Evolutionary conservation across 306 rosid species (phyloP), one percentile per base, ranked within the genome.

Genomic region (Trifolium dubium): DNA sequence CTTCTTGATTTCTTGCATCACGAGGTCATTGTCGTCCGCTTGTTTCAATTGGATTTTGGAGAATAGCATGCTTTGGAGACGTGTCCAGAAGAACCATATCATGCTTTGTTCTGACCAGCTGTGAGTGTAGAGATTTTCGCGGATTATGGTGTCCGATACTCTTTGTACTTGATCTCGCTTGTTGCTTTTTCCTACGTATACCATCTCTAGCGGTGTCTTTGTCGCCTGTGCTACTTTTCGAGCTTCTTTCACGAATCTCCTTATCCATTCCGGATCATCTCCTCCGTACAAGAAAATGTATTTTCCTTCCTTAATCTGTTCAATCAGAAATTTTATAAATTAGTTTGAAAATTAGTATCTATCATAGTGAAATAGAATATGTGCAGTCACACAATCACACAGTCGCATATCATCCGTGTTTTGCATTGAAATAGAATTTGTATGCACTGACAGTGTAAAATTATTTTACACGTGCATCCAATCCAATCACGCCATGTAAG

Each of bases 41-140:
- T 81, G 86, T 5, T 53, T 74, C 7, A 79, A 81, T 15, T 89
- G 90, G 14, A 89, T 81, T 80, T 89, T 86, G 18, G 93, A 89
- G 71, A 84, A 79, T 9, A 86, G 71, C 90, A 89, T 89, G 86
- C 93, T 89, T 67, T 86, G 89, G 1, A 89, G 77, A 3, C 90
- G 74, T 6, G 83, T 83, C 93, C 90, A 89, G 78, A 86, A 86
- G 88, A 86, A 89, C 93, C 90, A 86, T 15, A 86, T 71, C 90
- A 82, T 80, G 71, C 83, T 77, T 2, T 58, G 84, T 37, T 84
- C 89, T 76, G 75, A 66, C 93, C 89, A 89, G 64, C 71, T 50
- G 5, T 72, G 66, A 0, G 86, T 77, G n/a, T 72, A 54, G 8
- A 89, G 83, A 37, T 84, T 84, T 10, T 86, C 90, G 0, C 69